Percentiles rank a stretch among this genome's conserved stretches.
Conservation (phyloP, 305 asterid genomes). For the Ajuga reptans region DNA sequence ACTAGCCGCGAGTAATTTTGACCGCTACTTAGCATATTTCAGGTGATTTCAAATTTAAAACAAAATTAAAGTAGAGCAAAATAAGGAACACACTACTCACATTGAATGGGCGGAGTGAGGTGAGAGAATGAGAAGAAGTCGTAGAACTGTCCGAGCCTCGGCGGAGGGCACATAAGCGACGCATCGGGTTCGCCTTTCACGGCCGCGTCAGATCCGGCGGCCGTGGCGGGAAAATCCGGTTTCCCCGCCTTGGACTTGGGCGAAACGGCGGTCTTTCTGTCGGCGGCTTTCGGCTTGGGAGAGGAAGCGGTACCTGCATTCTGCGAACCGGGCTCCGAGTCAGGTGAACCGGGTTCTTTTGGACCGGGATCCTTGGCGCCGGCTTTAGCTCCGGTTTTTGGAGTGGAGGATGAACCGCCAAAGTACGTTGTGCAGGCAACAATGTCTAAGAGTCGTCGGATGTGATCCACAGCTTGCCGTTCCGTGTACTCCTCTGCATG, state of each 20-base stretch:
- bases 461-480: slow-evolving; percentile 53
- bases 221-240: slow-evolving; percentile 29
- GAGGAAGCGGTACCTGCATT: slow-evolving; percentile 29
- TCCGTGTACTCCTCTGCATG: slow-evolving; percentile 70
- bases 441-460: slow-evolving; percentile 61
- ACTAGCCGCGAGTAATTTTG: background rate
- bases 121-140: slow-evolving; percentile 77
- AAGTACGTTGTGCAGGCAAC: slow-evolving; percentile 65
- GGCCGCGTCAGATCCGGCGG: slow-evolving; percentile 29
- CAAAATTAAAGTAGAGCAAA: background rate
- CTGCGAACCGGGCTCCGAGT: slow-evolving; percentile 31
- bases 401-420: slow-evolving; percentile 49
- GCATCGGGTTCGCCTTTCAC: slow-evolving; percentile 50
- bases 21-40: background rate
- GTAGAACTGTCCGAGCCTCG: slow-evolving; percentile 70
- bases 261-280: slow-evolving; percentile 31
- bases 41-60: background rate
- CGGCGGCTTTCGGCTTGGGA: slow-evolving; percentile 31
- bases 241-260: slow-evolving; percentile 32
- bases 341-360: slow-evolving; percentile 28
- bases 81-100: slow-evolving; percentile 31
- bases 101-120: slow-evolving; percentile 77
- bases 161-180: slow-evolving; percentile 68
- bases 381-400: slow-evolving; percentile 36
- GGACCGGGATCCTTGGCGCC: slow-evolving; percentile 34